phyloP scores from a whole-genome alignment of 2,329 filamentous ascomycete genomes.

The Cladosporium phlei region DNA sequence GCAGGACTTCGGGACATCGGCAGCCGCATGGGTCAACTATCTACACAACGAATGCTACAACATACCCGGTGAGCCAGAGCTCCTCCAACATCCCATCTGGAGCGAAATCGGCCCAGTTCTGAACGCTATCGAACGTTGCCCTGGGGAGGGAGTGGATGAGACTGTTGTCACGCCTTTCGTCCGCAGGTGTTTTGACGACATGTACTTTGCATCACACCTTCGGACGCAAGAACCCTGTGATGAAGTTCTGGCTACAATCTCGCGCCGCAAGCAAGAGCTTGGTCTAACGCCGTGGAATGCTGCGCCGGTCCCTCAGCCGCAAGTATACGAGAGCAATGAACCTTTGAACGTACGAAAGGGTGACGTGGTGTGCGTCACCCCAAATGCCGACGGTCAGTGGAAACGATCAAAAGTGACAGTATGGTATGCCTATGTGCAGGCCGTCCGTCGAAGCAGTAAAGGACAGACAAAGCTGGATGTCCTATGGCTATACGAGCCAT shows the following conservation, averaged over 20 bases:
- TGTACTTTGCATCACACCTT: slow-evolving; percentile 56
- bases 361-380: slow-evolving; percentile 46
- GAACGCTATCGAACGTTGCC: slow-evolving; percentile 23
- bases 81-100: slow-evolving; percentile 35
- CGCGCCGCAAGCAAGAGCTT: slow-evolving; percentile 20
- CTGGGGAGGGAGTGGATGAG: not conserved
- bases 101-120: slow-evolving; percentile 31
- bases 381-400: slow-evolving; percentile 53
- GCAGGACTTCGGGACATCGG: slow-evolving; percentile 59
- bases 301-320: not conserved
- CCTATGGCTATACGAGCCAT: slow-evolving; percentile 68
- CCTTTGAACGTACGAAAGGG: slow-evolving; percentile 37
- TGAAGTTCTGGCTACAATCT: slow-evolving; percentile 21
- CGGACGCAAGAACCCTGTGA: slow-evolving; percentile 14
- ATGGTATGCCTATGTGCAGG: slow-evolving; percentile 69
- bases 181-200: slow-evolving; percentile 57
- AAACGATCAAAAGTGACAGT: slow-evolving; percentile 39
- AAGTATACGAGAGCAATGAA: not conserved
- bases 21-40: slow-evolving; percentile 59
- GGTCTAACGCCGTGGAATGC: slow-evolving; percentile 22
- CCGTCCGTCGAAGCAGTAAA: slow-evolving; percentile 36
- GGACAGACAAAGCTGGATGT: slow-evolving; percentile 51
- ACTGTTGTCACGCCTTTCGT: slow-evolving; percentile 71
- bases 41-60: slow-evolving; percentile 61
- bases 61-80: slow-evolving; percentile 35